Conservation (phyloP, 208 protist species). For the Leishmania aethiopica region DNA sequence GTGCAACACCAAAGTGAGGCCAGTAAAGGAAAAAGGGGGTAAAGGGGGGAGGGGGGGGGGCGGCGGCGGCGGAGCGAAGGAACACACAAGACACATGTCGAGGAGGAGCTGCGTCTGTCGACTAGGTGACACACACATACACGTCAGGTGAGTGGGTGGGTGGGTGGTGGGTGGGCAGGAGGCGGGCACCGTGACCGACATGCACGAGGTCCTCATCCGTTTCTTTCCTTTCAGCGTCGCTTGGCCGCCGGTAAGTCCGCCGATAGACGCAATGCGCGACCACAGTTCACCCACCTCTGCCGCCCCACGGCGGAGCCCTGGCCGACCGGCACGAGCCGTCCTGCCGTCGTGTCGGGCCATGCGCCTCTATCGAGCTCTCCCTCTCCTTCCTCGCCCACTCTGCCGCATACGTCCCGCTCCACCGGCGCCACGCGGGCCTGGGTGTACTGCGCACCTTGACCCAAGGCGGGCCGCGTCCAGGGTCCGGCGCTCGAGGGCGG, state of each 20-base stretch:
- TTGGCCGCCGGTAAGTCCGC: background rate
- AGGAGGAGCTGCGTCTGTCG: background rate
- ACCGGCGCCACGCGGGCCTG: too few relatives aligned
- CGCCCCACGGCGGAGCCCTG: background rate
- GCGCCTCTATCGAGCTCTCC: background rate
- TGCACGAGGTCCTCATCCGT: background rate
- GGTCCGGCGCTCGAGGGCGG: background rate
- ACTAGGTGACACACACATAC: background rate
- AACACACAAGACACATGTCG: background rate
- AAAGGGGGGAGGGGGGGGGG: too few relatives aligned
- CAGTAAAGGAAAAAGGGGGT: background rate
- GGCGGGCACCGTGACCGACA: background rate
- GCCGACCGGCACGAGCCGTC: too few relatives aligned
- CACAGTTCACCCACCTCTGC: background rate
- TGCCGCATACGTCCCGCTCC: background rate
- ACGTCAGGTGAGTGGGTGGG: background rate
- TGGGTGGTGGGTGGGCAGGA: background rate
- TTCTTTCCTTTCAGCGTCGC: too few relatives aligned
- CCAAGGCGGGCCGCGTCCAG: background rate
- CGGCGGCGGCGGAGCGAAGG: background rate
- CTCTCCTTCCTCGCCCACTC: background rate
- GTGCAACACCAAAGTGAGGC: background rate
- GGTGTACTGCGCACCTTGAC: background rate
- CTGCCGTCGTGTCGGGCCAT: background rate
- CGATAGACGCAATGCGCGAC: background rate